Evolutionary conservation across 2,329 filamentous ascomycete genomes (phyloP).

Genomic region (Trematosphaeria pertusa): DNA sequence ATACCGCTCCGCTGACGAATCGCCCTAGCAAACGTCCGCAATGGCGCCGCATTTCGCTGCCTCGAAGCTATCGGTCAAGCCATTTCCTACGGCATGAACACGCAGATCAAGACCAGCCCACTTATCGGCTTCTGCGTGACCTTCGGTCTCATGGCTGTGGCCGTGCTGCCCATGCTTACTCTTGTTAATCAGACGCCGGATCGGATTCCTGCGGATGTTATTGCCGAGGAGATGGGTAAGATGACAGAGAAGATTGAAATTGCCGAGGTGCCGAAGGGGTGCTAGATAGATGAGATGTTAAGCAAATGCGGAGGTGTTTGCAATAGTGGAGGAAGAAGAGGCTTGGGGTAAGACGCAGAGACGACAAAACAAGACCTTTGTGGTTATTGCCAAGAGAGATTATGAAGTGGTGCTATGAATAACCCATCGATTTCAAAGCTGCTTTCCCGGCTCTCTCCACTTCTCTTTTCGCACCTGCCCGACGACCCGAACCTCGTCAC

Average conservation of each 20-base stretch:
- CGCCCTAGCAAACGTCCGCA: conserved; percentile 24
- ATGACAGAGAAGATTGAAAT: conserved; percentile 23
- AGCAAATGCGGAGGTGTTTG: too few relatives aligned
- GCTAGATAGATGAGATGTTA: background rate
- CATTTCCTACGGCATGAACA: conserved; percentile 40
- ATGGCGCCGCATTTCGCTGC: conserved; percentile 35
- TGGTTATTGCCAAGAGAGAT: too few relatives aligned
- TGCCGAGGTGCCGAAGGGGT: conserved; percentile 11
- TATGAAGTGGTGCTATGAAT: too few relatives aligned
- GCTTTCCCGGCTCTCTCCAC: too few relatives aligned
- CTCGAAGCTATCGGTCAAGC: conserved; percentile 37
- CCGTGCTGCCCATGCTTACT: conserved; percentile 39
- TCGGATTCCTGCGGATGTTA: conserved; percentile 40
- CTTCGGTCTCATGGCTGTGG: conserved; percentile 40
- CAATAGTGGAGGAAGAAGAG: too few relatives aligned
- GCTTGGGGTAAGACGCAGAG: too few relatives aligned
- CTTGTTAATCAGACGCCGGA: conserved; percentile 42
- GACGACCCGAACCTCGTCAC: too few relatives aligned
- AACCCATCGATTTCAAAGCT: too few relatives aligned
- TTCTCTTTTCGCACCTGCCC: too few relatives aligned
- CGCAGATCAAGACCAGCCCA: conserved; percentile 34
- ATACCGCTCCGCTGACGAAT: too few relatives aligned
- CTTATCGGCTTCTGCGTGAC: conserved; percentile 41
- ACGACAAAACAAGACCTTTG: too few relatives aligned
- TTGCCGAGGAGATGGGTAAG: conserved; percentile 31